These are phyloP conservation scores for Margaritispora aquatica DNA, from an alignment of 495 filamentous ascomycete species.

Conservation along the genomic window DNA sequence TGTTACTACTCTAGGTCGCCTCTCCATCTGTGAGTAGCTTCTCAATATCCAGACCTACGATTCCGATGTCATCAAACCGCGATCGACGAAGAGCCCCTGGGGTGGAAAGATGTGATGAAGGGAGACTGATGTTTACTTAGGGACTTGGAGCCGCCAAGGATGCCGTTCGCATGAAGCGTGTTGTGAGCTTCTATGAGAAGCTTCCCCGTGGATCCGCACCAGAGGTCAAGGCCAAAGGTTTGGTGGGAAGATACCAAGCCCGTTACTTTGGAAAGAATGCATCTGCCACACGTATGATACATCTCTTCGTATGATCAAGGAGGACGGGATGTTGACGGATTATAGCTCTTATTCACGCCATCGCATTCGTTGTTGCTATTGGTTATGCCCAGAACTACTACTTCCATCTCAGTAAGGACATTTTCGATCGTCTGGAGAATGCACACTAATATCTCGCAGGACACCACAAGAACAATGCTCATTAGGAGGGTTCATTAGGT, in stretches of 20 bases:
- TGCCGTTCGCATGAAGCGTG: constrained; percentile 91
- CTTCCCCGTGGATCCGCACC: constrained; percentile 87
- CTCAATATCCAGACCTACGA: background rate
- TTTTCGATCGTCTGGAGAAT: no score
- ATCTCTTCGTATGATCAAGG: no score
- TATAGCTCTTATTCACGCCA: constrained; percentile 79
- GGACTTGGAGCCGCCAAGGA: constrained; percentile 88
- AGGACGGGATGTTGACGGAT: constrained; percentile 3
- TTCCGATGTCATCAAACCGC: background rate
- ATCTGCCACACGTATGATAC: constrained; percentile 81
- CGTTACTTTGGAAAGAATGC: constrained; percentile 93
- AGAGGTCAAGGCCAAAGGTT: constrained; percentile 67
- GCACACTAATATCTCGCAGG: constrained; percentile 50
- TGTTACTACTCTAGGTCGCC: constrained; percentile 54
- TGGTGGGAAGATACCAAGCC: constrained; percentile 82
- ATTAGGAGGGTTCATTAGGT: constrained; percentile 48
- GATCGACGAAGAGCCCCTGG: background rate
- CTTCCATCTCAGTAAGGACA: constrained; percentile 93
- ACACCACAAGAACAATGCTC: constrained; percentile 98
- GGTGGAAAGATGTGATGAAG: background rate
- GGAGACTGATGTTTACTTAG: constrained; percentile 43
- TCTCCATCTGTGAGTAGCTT: constrained; percentile 77
- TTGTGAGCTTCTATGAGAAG: constrained; percentile 97
- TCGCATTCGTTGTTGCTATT: constrained; percentile 63
- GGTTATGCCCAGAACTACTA: constrained; percentile 98